phyloP scores from a whole-genome alignment of 1,139 yeast genomes.

The Scheffersomyces insectosa region DNA sequence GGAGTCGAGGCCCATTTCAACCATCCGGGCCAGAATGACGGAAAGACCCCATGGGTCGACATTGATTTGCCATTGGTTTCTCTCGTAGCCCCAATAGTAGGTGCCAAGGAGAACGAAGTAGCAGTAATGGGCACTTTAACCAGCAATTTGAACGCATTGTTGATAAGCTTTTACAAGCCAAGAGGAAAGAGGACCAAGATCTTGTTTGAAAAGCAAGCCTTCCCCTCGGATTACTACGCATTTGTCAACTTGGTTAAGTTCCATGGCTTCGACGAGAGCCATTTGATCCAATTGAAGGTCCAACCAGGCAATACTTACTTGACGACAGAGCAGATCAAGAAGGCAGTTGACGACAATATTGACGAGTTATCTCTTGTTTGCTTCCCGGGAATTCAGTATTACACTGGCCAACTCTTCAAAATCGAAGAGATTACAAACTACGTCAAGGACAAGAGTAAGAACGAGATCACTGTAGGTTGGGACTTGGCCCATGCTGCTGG shows the following conservation, averaged over 20 bases:
- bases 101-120: constrained; percentile 71
- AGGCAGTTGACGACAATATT: constrained; percentile 54
- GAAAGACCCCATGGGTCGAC: constrained; percentile 71
- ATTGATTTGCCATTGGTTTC: constrained; percentile 77
- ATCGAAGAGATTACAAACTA: constrained; percentile 63
- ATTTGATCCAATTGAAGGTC: constrained; percentile 65
- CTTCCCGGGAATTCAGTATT: constrained; percentile 88
- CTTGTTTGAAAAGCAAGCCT: constrained; percentile 81
- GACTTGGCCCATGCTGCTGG: constrained; percentile 96
- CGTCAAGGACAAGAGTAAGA: constrained; percentile 41
- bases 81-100: constrained; percentile 70
- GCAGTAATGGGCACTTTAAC: constrained; percentile 89
- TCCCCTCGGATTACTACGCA: constrained; percentile 91
- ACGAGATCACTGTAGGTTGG: constrained; percentile 79
- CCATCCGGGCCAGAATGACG: constrained; percentile 50
- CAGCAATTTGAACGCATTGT: constrained; percentile 71
- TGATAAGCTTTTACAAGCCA: constrained; percentile 77
- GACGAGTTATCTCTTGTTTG: constrained; percentile 72
- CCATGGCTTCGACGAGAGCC: constrained; percentile 59
- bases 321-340: constrained; percentile 62
- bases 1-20: constrained; percentile 87
- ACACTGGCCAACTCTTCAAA: constrained; percentile 86
- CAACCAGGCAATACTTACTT: constrained; percentile 54
- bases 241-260: constrained; percentile 70
- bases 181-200: constrained; percentile 60